Evolutionary conservation across 2,329 filamentous ascomycete genomes (phyloP).

Genomic region (Lachnellula occidentalis): DNA sequence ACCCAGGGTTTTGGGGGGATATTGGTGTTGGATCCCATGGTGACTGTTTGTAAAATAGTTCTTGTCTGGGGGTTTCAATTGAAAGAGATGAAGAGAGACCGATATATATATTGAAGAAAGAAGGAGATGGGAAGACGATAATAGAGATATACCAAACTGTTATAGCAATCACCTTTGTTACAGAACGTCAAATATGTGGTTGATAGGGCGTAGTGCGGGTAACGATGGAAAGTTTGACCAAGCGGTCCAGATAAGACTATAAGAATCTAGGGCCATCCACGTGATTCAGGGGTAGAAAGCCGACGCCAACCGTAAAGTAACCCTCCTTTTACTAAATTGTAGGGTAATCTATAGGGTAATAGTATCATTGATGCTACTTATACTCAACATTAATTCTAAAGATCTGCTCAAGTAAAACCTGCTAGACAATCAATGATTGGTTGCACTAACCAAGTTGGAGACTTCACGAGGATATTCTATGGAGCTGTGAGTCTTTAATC

Average conservation of each 20-base stretch:
- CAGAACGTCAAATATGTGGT: no score
- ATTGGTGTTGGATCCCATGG: conserved; percentile 15
- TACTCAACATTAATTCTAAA: no score
- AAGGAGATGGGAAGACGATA: not conserved
- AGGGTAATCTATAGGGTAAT: conserved; percentile 8
- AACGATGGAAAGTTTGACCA: no score
- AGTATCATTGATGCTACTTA: not conserved
- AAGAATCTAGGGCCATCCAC: not conserved
- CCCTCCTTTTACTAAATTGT: not conserved
- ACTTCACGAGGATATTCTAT: no score
- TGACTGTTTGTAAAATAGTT: not conserved
- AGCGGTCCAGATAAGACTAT: not conserved
- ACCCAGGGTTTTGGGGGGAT: conserved; percentile 22
- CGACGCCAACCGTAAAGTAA: not conserved
- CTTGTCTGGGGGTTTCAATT: not conserved
- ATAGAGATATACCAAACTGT: no score
- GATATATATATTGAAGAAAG: not conserved
- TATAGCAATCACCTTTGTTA: no score
- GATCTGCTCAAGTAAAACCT: no score
- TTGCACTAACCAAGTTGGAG: no score
- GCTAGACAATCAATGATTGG: no score
- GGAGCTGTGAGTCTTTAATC: no score
- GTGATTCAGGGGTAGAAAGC: not conserved
- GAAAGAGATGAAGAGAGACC: not conserved
- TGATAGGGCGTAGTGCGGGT: no score